Evolutionary conservation across 2,329 filamentous ascomycete species (phyloP), one percentile per base, ranked within the genome.

Genomic region (Clarireedia sp.): DNA sequence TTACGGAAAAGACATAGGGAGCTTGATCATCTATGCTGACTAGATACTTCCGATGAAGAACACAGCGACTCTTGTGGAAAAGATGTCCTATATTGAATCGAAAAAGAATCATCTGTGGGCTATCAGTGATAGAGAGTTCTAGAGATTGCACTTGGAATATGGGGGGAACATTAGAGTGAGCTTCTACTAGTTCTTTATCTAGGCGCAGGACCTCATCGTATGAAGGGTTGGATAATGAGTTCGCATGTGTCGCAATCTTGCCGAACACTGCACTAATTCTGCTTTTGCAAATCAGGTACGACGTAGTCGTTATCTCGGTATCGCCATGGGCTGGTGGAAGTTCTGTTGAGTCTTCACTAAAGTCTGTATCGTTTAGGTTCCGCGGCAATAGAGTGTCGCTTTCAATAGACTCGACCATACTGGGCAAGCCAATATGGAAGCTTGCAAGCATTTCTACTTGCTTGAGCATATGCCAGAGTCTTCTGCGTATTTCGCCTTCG

Each of bases 331-430:
- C 81, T 1, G 79, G 77, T 0, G 88, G 88, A 7, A 91, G 69
- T 8, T 76, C 72, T 58, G 82, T 84, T 61, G 81, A 84, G 23
- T 80, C 78, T 5, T 84, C 82, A 47, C 82, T 78, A 24, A 91
- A 82, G 61, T 91, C 87, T 58, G 90, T 86, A 61, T 91, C 88
- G 66, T 87, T 87, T 12, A 91, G 76, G 64, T 91, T 91, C 55
- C 82, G 81, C 1, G 88, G 88, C 3, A 87, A 71, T 62, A 85
- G 78, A 0, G 86, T 87, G 63, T 91, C 88, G 50, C 82, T 89
- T 65, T 89, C 83, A 50, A 86, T 76, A 5, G 85, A 78, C 58
- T 85, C 80, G 23, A 90, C 82, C 77, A 90, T 89, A 3, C 71
- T 71, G 10, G 74, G 75, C 37, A 79, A 58, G 8, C 76, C 78